Conservation (phyloP, 163 green algal species). For the Scenedesmus sp. region DNA sequence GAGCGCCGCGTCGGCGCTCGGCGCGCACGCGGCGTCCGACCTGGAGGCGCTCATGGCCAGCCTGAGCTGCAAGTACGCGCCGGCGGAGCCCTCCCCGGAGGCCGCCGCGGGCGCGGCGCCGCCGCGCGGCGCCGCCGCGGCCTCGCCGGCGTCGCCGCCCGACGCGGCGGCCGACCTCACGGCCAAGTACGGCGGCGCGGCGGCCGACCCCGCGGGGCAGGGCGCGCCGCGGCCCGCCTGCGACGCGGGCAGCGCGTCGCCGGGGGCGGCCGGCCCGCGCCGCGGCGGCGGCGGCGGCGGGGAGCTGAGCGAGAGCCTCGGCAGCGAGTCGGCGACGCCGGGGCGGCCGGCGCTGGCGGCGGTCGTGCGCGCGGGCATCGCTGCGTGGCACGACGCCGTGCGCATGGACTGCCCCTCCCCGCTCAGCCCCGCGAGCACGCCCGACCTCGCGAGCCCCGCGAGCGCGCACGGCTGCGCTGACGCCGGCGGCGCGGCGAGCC, state of each 20-base stretch:
- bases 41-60: constrained; percentile 29
- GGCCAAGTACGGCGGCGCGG: no score
- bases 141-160: neutral
- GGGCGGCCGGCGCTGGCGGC: neutral
- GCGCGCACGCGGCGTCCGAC: neutral
- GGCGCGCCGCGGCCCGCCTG: no score
- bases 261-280: neutral
- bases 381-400: constrained; percentile 13
- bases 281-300: neutral
- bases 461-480: neutral
- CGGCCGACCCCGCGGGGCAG: no score
- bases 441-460: neutral
- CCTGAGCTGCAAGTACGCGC: constrained; percentile 38
- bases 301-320: neutral
- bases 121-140: neutral
- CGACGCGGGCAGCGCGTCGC: neutral
- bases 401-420: constrained; percentile 16
- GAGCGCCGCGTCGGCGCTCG: neutral
- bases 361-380: constrained; percentile 2
- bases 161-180: neutral
- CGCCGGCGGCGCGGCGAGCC: neutral
- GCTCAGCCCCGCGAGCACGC: neutral
- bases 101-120: neutral
- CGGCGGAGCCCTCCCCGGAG: neutral
- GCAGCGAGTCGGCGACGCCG: neutral